These are phyloP conservation scores for Dipodascopsis uninucleata DNA, from an alignment of 805 yeast species.

Conservation along the genomic window DNA sequence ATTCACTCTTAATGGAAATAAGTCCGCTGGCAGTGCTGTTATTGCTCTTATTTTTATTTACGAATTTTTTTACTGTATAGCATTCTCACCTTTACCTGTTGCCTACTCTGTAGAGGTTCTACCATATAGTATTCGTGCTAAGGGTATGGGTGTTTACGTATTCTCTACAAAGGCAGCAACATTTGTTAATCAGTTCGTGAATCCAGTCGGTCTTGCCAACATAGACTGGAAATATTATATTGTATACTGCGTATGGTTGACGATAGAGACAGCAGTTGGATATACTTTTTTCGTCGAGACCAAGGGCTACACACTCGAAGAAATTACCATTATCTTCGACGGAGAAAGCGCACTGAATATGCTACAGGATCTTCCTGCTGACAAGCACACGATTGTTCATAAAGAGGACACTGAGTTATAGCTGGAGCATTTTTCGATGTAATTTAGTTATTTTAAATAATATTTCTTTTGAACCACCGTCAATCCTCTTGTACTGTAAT, in stretches of 20 bases:
- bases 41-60: conserved; percentile 20
- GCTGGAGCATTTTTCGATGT: too few relatives aligned
- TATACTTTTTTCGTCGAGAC: conserved; percentile 44
- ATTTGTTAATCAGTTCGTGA: conserved; percentile 38
- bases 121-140: conserved; percentile 39
- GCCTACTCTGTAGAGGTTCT: conserved; percentile 30
- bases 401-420: too few relatives aligned
- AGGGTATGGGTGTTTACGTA: conserved; percentile 39
- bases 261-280: conserved; percentile 36
- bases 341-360: conserved; percentile 41
- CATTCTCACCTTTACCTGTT: conserved; percentile 14
- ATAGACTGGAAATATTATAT: conserved; percentile 46
- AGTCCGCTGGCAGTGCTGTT: conserved; percentile 12
- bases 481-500: too few relatives aligned
- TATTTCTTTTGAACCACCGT: too few relatives aligned
- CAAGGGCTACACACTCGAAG: conserved; percentile 43
- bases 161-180: conserved; percentile 24
- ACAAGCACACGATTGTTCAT: too few relatives aligned
- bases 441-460: too few relatives aligned
- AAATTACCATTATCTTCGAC: conserved; percentile 44
- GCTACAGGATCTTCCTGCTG: too few relatives aligned
- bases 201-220: conserved; percentile 42
- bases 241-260: conserved; percentile 33
- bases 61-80: conserved; percentile 21
- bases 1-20: background rate